Evolutionary conservation across 1,284 basidiomycete species (phyloP).

Genomic region (Malassezia slooffiae): DNA sequence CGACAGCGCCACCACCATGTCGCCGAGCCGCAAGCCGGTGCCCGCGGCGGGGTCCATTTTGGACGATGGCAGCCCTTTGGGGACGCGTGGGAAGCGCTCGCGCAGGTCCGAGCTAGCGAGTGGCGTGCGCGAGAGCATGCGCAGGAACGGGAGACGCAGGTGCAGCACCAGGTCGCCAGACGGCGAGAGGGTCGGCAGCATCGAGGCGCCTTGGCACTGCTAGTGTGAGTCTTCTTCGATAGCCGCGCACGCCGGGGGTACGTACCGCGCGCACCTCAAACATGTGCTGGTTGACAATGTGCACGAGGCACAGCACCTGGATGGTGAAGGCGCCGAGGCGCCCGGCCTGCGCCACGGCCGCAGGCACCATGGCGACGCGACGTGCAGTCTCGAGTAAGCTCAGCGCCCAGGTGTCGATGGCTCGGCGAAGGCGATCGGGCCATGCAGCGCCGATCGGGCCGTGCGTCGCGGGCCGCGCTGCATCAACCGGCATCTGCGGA

Average conservation of each 20-base stretch:
- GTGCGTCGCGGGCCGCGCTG: no score
- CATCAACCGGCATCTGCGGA: no score
- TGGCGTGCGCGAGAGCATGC: slow-evolving; percentile 2
- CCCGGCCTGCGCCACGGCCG: slow-evolving; percentile 11
- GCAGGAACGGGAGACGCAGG: slow-evolving; percentile 22
- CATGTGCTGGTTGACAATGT: slow-evolving; percentile 28
- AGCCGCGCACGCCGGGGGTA: not conserved
- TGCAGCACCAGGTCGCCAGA: slow-evolving; percentile 33
- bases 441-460: no score
- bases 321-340: slow-evolving; percentile 6
- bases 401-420: no score
- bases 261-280: slow-evolving; percentile 22
- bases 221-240: not conserved
- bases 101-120: slow-evolving; percentile 1
- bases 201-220: slow-evolving; percentile 30
- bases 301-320: slow-evolving; percentile 23
- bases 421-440: no score
- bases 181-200: slow-evolving; percentile 37
- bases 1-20: slow-evolving; percentile 66
- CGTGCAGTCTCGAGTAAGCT: no score
- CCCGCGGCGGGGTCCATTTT: slow-evolving; percentile 30
- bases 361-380: no score
- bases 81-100: slow-evolving; percentile 1
- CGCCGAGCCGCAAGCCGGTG: slow-evolving; percentile 52
- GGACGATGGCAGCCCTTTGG: slow-evolving; percentile 1